Evolutionary conservation across 106 monocot genomes (phyloP).

Genomic region (Acanthochlamys bracteata): DNA sequence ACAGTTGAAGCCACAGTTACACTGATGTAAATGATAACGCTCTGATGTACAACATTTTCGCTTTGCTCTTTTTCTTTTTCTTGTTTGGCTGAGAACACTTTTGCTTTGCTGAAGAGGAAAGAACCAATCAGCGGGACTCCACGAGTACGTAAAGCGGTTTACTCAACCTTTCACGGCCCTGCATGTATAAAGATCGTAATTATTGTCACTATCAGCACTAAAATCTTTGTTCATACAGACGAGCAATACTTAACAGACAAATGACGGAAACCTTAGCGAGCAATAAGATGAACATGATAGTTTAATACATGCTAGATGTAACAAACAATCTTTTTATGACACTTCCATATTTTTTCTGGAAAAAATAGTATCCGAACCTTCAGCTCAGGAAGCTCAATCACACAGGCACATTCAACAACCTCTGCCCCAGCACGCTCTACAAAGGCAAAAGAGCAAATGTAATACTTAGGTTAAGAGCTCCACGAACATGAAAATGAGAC

Average conservation of each 20-base stretch:
- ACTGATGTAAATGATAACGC: neutral
- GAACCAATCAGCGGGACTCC: constrained; percentile 23
- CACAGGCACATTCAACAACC: constrained; percentile 51
- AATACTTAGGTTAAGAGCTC: neutral
- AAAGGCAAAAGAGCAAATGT: neutral
- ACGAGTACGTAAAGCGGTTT: constrained; percentile 41
- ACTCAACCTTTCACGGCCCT: constrained; percentile 44
- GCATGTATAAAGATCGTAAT: neutral
- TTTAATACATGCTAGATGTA: neutral
- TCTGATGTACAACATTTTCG: constrained; percentile 7
- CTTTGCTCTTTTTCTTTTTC: too few relatives aligned
- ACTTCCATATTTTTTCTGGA: neutral
- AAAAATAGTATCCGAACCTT: constrained; percentile 17
- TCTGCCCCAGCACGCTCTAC: constrained; percentile 44
- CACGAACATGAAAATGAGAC: too few relatives aligned
- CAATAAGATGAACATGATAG: neutral
- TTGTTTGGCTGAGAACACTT: too few relatives aligned
- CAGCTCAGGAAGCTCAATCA: constrained; percentile 48
- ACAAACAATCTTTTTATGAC: neutral
- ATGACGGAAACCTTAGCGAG: too few relatives aligned
- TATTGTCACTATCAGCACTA: neutral
- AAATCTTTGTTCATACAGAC: too few relatives aligned
- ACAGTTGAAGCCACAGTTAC: neutral
- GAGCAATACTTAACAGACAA: too few relatives aligned
- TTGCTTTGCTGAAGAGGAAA: neutral